These are phyloP conservation scores for Termitomyces sp. DNA, from an alignment of 768 basidiomycete species.

Conservation along the genomic window DNA sequence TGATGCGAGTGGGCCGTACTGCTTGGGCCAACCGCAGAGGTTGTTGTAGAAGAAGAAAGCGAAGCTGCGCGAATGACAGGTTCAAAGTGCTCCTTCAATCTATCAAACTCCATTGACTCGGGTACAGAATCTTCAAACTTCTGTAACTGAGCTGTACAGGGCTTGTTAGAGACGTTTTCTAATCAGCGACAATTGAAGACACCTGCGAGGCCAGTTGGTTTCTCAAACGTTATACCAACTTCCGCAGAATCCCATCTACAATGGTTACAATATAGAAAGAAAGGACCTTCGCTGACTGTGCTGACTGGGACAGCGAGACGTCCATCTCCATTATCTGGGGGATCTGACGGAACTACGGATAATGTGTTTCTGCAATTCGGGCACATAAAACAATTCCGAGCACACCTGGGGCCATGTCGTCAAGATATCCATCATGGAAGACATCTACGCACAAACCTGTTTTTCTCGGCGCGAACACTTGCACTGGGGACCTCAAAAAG, in stretches of 20 bases:
- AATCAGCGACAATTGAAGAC: conserved; percentile 15
- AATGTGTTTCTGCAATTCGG: conserved; percentile 89
- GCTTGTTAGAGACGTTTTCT: not conserved
- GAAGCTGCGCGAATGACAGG: conserved; percentile 85
- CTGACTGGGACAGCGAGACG: conserved; percentile 47
- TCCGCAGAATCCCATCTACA: conserved; percentile 95
- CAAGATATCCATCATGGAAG: conserved; percentile 2
- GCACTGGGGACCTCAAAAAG: conserved; percentile 98
- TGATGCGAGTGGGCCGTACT: conserved; percentile 60
- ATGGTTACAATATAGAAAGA: conserved; percentile 85
- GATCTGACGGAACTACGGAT: conserved; percentile 87
- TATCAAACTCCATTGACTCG: conserved; percentile 86
- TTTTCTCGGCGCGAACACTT: conserved; percentile 97
- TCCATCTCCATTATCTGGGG: conserved; percentile 54
- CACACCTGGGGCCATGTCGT: conserved; percentile 58
- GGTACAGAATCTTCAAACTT: conserved; percentile 83
- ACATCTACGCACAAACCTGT: conserved; percentile 48
- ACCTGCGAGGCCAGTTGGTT: conserved; percentile 95
- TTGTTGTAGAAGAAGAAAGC: conserved; percentile 57
- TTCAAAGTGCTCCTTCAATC: conserved; percentile 95
- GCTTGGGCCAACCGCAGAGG: conserved; percentile 36
- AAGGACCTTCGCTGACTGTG: conserved; percentile 78
- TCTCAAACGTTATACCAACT: conserved; percentile 91
- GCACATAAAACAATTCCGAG: conserved; percentile 96
- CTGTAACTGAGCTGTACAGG: conserved; percentile 76